Base-by-base conservation (phyloP, 352 stramenopile genomes). In the Plasmopara halstedii region DNA sequence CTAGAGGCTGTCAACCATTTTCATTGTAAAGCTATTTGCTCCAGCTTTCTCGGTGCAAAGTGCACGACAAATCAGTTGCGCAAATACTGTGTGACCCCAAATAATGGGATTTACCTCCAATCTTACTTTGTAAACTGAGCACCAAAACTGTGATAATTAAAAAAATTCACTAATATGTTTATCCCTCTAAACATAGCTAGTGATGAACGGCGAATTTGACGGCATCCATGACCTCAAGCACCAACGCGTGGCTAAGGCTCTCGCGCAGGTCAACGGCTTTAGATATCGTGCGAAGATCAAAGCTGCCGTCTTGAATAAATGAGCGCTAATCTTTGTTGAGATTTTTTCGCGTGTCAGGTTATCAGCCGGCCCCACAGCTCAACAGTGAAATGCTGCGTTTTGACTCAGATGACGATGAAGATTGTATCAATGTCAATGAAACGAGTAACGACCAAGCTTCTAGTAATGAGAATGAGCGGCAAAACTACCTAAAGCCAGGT, bases 221-320 rank as follows among this genome's bases (percentile, higher is more conserved):
- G 44, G 44, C 26, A 40, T 62, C 4, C 31, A 56, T 33, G 42
- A n/a, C 17, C 39, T 50, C 11, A 79, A 83, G 47, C 76, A 88
- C 41, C 61, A 75, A 44, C 73, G 76, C 33, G 76, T 88, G 22
- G 51, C 55, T 20, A 72, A 70, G 35, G 76, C 73, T 20, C 70
- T 88, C 10, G 73, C 84, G 46, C 76, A 88, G 48, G 64, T 85
- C 58, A 88, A 88, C 38, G 70, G 58, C 0, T 49, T 88, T 2
- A 66, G 66, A 56, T 85, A 88, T 44, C 69, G 76, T 86, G 58
- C 20, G 64, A 18, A 20, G 43, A 10, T 29, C 27, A n/a, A 32
- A 23, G 13, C 19, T 33, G 13, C 14, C 35, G 6, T 13, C 37
- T 38, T 46, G 2, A 25, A 19, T 22, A 21, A 20, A 2, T 8